phyloP scores from a whole-genome alignment of 2,329 filamentous ascomycete genomes.

The Colletotrichum coccodes region DNA sequence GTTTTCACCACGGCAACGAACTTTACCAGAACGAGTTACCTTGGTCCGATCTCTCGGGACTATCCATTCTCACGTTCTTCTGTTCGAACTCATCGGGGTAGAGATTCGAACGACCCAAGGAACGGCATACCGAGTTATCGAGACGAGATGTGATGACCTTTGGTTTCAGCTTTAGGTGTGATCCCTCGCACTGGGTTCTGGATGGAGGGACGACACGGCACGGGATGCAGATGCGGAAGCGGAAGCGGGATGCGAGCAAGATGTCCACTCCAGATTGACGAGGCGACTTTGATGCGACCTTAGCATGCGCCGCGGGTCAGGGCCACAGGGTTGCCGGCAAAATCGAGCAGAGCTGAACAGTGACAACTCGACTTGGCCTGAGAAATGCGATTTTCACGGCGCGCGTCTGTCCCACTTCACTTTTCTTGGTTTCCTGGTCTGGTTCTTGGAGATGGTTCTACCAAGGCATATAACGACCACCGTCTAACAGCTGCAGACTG shows the following conservation, averaged over 20 bases:
- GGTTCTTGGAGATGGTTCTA: constrained; percentile 1
- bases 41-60: constrained; percentile 27
- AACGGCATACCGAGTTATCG: not conserved
- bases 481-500: not conserved
- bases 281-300: constrained; percentile 27
- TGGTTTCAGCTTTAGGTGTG: not conserved
- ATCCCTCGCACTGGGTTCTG: not conserved
- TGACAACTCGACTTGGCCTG: not conserved
- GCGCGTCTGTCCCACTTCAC: not conserved
- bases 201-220: not conserved
- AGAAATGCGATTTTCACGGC: not conserved
- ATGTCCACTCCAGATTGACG: constrained; percentile 24
- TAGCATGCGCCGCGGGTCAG: constrained; percentile 2
- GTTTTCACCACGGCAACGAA: constrained; percentile 10
- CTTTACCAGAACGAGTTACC: constrained; percentile 22
- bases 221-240: constrained; percentile 21
- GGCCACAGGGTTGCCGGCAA: not conserved
- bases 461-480: not conserved
- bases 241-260: constrained; percentile 23
- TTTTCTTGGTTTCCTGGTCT: constrained; percentile 1
- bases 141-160: not conserved
- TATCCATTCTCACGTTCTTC: not conserved
- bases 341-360: not conserved
- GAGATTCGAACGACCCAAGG: not conserved
- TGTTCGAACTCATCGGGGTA: not conserved